phyloP scores from a whole-genome alignment of 1,139 yeast genomes.

The Taphrina communis region DNA sequence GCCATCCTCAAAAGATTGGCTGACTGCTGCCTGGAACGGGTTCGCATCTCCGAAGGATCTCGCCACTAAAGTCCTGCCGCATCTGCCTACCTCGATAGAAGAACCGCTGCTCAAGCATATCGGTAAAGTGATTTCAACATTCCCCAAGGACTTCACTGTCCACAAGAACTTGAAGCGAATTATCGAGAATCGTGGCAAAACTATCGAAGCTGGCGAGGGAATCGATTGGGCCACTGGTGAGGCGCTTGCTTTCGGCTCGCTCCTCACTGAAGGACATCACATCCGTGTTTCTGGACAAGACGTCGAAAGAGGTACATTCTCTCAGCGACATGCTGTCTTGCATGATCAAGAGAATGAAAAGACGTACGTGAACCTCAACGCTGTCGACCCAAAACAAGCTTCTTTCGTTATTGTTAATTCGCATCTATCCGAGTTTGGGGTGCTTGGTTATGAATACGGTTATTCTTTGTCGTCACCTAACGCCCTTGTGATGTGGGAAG shows the following conservation, averaged over 20 bases:
- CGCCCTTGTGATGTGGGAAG: constrained; percentile 98
- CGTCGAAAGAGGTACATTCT: constrained; percentile 99
- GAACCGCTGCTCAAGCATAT: constrained; percentile 73
- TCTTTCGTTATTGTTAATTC: constrained; percentile 90
- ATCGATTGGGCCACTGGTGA: constrained; percentile 99
- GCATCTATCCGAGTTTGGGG: constrained; percentile 98
- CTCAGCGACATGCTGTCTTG: constrained; percentile 98
- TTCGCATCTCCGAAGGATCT: constrained; percentile 97
- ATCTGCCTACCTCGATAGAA: constrained; percentile 91
- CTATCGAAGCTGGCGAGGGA: constrained; percentile 87
- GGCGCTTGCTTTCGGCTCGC: constrained; percentile 94
- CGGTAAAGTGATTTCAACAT: constrained; percentile 77
- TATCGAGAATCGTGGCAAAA: constrained; percentile 81
- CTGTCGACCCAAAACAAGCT: constrained; percentile 80
- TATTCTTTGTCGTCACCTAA: constrained; percentile 97
- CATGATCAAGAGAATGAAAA: constrained; percentile 92
- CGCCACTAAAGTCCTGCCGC: constrained; percentile 94
- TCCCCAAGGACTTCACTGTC: constrained; percentile 84
- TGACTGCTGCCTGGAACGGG: constrained; percentile 98
- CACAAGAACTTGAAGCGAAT: constrained; percentile 98
- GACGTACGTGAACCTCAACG: constrained; percentile 82
- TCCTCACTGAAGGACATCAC: constrained; percentile 90
- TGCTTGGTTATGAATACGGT: constrained; percentile 98
- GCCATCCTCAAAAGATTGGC: constrained; percentile 96
- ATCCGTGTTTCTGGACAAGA: constrained; percentile 99